These are phyloP conservation scores for Blastobotrys muscicola DNA, from an alignment of 805 yeast genomes.

Conservation along the genomic window DNA sequence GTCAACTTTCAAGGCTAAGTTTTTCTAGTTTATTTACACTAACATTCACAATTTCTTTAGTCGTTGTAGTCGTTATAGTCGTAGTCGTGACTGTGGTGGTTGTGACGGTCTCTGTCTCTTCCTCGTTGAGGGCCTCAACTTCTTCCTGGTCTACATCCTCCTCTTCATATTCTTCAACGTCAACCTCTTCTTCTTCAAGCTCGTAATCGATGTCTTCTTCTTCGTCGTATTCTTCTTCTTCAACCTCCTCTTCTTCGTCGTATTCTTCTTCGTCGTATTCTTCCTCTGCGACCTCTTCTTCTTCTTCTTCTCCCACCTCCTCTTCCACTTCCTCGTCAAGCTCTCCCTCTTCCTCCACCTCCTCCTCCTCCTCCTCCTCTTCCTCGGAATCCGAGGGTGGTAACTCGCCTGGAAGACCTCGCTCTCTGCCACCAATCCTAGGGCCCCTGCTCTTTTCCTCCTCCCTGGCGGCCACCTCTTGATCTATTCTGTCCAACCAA, in stretches of 20 bases:
- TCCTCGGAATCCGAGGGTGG: conserved; percentile 21
- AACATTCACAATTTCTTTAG: not conserved
- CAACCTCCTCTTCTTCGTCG: conserved; percentile 2
- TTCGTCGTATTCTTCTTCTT: not conserved
- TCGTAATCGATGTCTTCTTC: not conserved
- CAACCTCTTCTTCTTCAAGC: conserved; percentile 26
- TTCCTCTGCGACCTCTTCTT: conserved; percentile 8
- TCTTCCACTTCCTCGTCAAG: conserved; percentile 12
- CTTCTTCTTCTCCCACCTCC: conserved; percentile 8
- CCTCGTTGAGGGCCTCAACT: conserved; percentile 21
- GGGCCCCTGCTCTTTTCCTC: conserved; percentile 40
- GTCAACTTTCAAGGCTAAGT: conserved; percentile 16
- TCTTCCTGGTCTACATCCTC: conserved; percentile 24
- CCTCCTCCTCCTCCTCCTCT: conserved; percentile 8
- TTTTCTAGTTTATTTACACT: conserved; percentile 7
- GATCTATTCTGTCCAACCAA: conserved; percentile 61
- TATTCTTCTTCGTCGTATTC: conserved; percentile 3
- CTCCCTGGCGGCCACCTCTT: conserved; percentile 17
- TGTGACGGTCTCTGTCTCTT: not conserved
- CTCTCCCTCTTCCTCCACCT: conserved; percentile 2
- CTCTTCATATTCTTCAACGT: conserved; percentile 18
- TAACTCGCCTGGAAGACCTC: conserved; percentile 27
- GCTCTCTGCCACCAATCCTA: conserved; percentile 71
- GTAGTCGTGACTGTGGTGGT: too few relatives aligned
- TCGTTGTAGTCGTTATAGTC: not conserved